phyloP scores from a whole-genome alignment of 371 early-diverging fungal genomes.

The Mucor velutinosus region DNA sequence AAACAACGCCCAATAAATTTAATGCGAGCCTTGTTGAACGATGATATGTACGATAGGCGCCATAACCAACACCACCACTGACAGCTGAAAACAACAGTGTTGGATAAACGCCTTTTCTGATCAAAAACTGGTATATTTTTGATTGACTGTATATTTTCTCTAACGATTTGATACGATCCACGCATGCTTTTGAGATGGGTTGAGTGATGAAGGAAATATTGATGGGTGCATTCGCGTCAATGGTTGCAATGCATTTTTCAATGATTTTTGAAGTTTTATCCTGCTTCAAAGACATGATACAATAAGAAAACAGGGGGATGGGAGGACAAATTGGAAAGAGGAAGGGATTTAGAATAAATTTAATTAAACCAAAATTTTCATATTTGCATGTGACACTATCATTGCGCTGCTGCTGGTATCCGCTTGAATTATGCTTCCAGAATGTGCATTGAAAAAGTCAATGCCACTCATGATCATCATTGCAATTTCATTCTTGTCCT shows the following conservation, averaged over 20 bases:
- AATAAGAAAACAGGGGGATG: not conserved
- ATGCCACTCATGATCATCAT: slow-evolving; percentile 17
- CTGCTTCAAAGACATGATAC: slow-evolving; percentile 8
- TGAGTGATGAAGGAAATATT: slow-evolving; percentile 35
- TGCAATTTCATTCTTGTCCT: slow-evolving; percentile 5
- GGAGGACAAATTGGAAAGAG: not conserved
- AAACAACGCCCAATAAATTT: slow-evolving; percentile 42
- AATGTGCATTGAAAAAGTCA: not conserved
- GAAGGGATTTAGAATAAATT: not conserved
- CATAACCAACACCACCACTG: slow-evolving; percentile 22
- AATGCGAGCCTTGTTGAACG: slow-evolving; percentile 31
- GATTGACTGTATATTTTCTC: slow-evolving; percentile 37
- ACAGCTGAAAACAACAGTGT: slow-evolving; percentile 30
- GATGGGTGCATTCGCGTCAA: slow-evolving; percentile 42
- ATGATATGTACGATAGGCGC: slow-evolving; percentile 31
- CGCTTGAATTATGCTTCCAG: not conserved
- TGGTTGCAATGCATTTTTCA: slow-evolving; percentile 6
- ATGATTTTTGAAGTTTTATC: slow-evolving; percentile 9
- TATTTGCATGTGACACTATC: not conserved
- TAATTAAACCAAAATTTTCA: not conserved
- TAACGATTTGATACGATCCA: slow-evolving; percentile 29
- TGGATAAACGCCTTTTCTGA: slow-evolving; percentile 41
- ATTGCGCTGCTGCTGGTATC: not conserved
- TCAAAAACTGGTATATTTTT: slow-evolving; percentile 32
- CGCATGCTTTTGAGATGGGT: slow-evolving; percentile 24